Base-by-base conservation (phyloP, 23 red algal species). In the Chondrus crispus region DNA sequence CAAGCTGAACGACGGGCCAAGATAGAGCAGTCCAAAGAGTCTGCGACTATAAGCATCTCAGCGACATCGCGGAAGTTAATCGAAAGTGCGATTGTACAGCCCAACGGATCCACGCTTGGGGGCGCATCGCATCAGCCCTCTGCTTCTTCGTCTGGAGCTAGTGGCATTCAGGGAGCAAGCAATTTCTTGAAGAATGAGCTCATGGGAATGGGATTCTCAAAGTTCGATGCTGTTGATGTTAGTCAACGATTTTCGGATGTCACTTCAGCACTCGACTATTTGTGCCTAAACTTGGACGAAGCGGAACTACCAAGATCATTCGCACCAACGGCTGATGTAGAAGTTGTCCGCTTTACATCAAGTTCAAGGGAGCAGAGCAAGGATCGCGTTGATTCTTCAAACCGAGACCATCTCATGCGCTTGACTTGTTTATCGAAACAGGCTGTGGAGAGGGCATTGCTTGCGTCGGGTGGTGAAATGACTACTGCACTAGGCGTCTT, bases 261-360 rank as follows among this genome's bases (percentile, higher is more conserved):
- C 10, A 46, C 26, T 20, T 75, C 76, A 68, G 96, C 92, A 12
- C 29, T 98, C 38, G 92, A 98, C 57, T 93, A 93, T 49, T 80
- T 98, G 35, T 98, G 91, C 63, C 64, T 98, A 20, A 94, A 91
- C 84, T 76, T 98, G 18, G 92, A 98, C 51, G 96, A 98, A 41
- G 66, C 86, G 20, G 91, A 98, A 60, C 81, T 98, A 36, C 96
- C 96, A 10, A 18, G 38, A n/a, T 69, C 78, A 28, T 95, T 92
- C 68, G 80, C 72, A 54, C 91, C 96, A 18, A 80, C 69, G 11
- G 60, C 79, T 58, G 96, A 94, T 85, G 84, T 94, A 3, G 91
- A 98, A 68, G 92, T 98, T 3, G 96, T 95, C 28, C 84, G 69
- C 38, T 97, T 93, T 85, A 62, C 57, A 22, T 69, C 80, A 0